Evolutionary conservation across 2,329 filamentous ascomycete species (phyloP).

Genomic region (Pseudopithomyces chartarum): DNA sequence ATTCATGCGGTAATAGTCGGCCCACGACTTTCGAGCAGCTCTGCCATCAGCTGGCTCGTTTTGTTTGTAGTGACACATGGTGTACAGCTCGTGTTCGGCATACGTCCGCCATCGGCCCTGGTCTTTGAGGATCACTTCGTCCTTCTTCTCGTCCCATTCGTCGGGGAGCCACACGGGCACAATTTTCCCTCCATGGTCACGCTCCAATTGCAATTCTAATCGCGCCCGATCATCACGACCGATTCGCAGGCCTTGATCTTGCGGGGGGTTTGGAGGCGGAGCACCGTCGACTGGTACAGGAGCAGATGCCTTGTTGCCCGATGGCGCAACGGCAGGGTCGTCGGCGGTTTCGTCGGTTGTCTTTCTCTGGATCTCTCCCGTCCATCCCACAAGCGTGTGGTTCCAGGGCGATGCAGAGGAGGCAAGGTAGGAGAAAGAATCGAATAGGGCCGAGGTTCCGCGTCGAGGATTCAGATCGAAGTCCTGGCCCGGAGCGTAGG

Average conservation of each 20-base stretch:
- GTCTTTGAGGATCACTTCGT: conserved; percentile 74
- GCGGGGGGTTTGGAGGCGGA: conserved; percentile 61
- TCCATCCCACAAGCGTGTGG: conserved; percentile 93
- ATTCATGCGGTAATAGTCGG: conserved; percentile 92
- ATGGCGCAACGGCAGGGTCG: conserved; percentile 52
- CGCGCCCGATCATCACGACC: conserved; percentile 70
- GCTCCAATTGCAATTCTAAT: conserved; percentile 74
- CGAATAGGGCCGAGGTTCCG: conserved; percentile 89
- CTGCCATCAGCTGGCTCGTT: conserved; percentile 87
- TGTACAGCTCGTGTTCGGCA: conserved; percentile 89
- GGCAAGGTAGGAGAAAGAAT: conserved; percentile 86
- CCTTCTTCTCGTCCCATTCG: conserved; percentile 71
- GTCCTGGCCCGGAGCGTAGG: conserved; percentile 56
- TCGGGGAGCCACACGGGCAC: conserved; percentile 90
- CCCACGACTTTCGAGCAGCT: conserved; percentile 81
- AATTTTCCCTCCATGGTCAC: conserved; percentile 76
- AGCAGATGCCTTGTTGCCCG: conserved; percentile 73
- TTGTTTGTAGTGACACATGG: conserved; percentile 94
- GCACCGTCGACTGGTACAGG: conserved; percentile 74
- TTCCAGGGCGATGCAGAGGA: conserved; percentile 86
- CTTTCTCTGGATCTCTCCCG: conserved; percentile 67
- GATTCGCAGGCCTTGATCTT: conserved; percentile 72
- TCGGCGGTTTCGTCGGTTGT: conserved; percentile 37
- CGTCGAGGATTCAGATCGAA: conserved; percentile 76
- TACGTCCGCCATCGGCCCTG: conserved; percentile 88